These are phyloP conservation scores for Yueomyces sp. DNA, from an alignment of 805 yeast species.

Conservation along the genomic window DNA sequence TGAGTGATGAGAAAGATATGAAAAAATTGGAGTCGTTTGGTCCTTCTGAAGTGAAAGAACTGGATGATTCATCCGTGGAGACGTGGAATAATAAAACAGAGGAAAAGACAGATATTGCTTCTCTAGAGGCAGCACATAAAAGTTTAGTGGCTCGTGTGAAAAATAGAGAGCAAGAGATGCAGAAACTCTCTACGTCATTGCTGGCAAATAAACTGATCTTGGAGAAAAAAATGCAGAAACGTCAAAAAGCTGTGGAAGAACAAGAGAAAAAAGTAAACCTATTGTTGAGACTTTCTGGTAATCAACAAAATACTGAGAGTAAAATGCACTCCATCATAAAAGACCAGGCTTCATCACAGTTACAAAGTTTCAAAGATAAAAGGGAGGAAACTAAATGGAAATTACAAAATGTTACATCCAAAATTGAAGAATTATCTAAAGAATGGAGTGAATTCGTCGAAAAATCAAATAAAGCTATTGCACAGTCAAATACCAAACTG, in stretches of 20 bases:
- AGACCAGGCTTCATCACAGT: slow-evolving; percentile 6
- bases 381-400: slow-evolving; percentile 11
- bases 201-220: slow-evolving; percentile 7
- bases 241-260: slow-evolving; percentile 12
- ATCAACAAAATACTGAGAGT: slow-evolving; percentile 1
- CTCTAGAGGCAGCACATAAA: slow-evolving; percentile 1
- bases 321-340: slow-evolving; percentile 8
- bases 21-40: too few species aligned
- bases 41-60: neutral
- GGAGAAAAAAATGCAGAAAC: slow-evolving; percentile 10
- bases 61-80: neutral
- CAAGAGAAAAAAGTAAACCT: slow-evolving; percentile 6
- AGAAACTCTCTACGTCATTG: neutral
- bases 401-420: slow-evolving; percentile 7
- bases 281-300: neutral
- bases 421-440: slow-evolving; percentile 2
- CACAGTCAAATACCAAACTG: slow-evolving; percentile 9
- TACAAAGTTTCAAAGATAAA: slow-evolving; percentile 4
- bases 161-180: slow-evolving; percentile 5
- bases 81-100: neutral
- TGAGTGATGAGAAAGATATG: neutral
- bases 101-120: neutral
- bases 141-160: slow-evolving; percentile 1
- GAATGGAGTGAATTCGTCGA: slow-evolving; percentile 5
- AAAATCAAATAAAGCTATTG: slow-evolving; percentile 8